Evolutionary conservation across 2,329 filamentous ascomycete genomes (phyloP).

Genomic region (Scorias spongiosa): DNA sequence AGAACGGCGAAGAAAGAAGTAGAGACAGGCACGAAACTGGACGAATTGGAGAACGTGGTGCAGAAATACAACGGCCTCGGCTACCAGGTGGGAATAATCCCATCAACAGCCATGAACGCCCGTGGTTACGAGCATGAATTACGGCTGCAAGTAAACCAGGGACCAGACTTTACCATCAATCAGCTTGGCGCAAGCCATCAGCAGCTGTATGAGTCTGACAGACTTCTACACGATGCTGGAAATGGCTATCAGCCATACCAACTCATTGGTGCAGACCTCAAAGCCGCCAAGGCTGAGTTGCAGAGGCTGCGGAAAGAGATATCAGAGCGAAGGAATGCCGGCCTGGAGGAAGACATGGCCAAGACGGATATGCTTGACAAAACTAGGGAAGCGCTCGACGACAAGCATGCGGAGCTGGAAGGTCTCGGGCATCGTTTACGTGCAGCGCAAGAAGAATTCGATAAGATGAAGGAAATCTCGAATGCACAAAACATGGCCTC

Average conservation of each 20-base stretch:
- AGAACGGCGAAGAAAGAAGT: slow-evolving; percentile 71
- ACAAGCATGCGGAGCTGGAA: slow-evolving; percentile 86
- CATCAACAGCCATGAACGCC: slow-evolving; percentile 68
- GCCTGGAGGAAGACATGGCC: slow-evolving; percentile 83
- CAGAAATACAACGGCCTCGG: slow-evolving; percentile 88
- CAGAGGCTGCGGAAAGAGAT: slow-evolving; percentile 72
- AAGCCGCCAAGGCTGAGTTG: slow-evolving; percentile 70
- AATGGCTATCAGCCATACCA: slow-evolving; percentile 84
- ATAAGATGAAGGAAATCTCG: slow-evolving; percentile 71
- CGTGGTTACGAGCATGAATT: slow-evolving; percentile 78
- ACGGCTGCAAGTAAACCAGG: slow-evolving; percentile 63
- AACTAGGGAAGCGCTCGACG: slow-evolving; percentile 92
- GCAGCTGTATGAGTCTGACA: slow-evolving; percentile 45
- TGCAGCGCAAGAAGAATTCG: slow-evolving; percentile 83
- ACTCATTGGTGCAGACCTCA: slow-evolving; percentile 77
- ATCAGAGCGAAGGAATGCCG: slow-evolving; percentile 67
- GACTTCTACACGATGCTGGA: slow-evolving; percentile 64
- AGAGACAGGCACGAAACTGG: slow-evolving; percentile 73
- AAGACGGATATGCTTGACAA: slow-evolving; percentile 86
- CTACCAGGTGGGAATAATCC: slow-evolving; percentile 86
- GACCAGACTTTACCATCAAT: slow-evolving; percentile 51
- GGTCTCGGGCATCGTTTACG: slow-evolving; percentile 76
- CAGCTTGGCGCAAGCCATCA: slow-evolving; percentile 31
- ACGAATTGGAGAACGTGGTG: slow-evolving; percentile 80
- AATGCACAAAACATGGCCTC: slow-evolving; percentile 75